Evolutionary conservation across 2,329 filamentous ascomycete genomes (phyloP), one percentile per base, ranked within the genome.

Genomic region (Colletotrichum echinochloae): DNA sequence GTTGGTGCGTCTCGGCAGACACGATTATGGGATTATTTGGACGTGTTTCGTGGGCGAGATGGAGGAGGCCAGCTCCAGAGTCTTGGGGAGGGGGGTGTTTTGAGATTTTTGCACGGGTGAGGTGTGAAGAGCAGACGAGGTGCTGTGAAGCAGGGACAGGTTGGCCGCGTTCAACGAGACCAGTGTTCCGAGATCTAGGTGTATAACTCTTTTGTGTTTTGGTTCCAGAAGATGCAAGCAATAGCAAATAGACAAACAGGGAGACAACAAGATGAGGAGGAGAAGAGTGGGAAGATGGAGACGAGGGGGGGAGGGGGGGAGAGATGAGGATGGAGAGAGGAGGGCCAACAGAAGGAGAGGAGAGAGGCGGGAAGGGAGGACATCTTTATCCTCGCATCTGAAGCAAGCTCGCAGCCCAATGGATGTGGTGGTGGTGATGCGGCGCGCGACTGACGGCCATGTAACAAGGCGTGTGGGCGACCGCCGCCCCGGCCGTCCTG

Each of bases 161-260:
- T 23, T 61, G 68, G 70, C 71, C 72, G 70, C 71, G 72, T 74
- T 74, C 68, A 71, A 71, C 68, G 55, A 68, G 68, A 60, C 73
- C 67, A 73, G 71, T 75, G 55, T 70, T 74, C 75, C 72, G 72
- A 65, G 74, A 78, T 73, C 72, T 73, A 73, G 35, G 46, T 70
- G 63, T 70, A 61, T 61, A 52, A 37, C n/a, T 61, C 60, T 60
- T 68, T n/a, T n/a, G n/a, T n/a, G 41, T 70, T 73, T 70, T 59
- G 56, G 33, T 35, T 65, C 26, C 69, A 44, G 60, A 48, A 71
- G 28, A 60, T 63, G 59, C 44, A 20, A 60, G 62, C 59, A 60
- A 67, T 41, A 63, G 65, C 57, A 66, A 55, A 70, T n/a, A 30
- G 44, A 52, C 23, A 59, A 44, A 28, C 51, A 63, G 30, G 37